Evolutionary conservation across 805 yeast genomes (phyloP).

Genomic region (Wickerhamomyces queroliae): DNA sequence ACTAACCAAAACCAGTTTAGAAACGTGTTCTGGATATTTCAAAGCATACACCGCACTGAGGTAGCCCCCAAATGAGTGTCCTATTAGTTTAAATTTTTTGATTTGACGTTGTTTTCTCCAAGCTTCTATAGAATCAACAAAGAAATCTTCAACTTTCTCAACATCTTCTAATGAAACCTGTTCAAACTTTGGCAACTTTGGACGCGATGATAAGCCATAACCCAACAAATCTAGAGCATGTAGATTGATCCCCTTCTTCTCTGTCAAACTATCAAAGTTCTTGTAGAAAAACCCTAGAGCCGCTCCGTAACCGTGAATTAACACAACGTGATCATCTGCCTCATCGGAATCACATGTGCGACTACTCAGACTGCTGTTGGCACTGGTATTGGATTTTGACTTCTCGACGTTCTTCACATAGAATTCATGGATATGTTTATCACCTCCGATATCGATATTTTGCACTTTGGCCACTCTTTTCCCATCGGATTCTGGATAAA

Average conservation of each 20-base stretch:
- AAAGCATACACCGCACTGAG: constrained; percentile 54
- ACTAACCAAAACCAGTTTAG: constrained; percentile 49
- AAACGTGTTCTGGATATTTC: constrained; percentile 45
- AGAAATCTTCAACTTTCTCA: constrained; percentile 26
- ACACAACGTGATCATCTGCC: constrained; percentile 45
- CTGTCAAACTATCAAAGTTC: constrained; percentile 48
- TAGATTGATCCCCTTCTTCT: constrained; percentile 46
- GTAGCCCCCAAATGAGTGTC: constrained; percentile 72
- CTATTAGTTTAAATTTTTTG: constrained; percentile 50
- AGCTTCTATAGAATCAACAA: constrained; percentile 44
- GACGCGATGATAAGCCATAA: constrained; percentile 57
- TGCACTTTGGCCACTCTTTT: constrained; percentile 40
- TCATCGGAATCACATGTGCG: constrained; percentile 4
- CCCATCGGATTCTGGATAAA: constrained; percentile 48
- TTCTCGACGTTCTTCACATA: constrained; percentile 43
- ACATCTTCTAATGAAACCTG: constrained; percentile 23
- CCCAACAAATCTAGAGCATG: constrained; percentile 62
- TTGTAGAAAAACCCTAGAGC: constrained; percentile 70
- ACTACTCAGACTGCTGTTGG: neutral
- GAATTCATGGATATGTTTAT: constrained; percentile 65
- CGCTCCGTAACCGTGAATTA: constrained; percentile 86
- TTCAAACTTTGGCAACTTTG: constrained; percentile 24
- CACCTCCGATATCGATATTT: constrained; percentile 48
- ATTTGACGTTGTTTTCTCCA: constrained; percentile 49
- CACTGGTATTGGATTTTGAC: constrained; percentile 2